These are phyloP conservation scores for Cladosporium sp. DNA, from an alignment of 2,329 filamentous ascomycete genomes.

Conservation along the genomic window DNA sequence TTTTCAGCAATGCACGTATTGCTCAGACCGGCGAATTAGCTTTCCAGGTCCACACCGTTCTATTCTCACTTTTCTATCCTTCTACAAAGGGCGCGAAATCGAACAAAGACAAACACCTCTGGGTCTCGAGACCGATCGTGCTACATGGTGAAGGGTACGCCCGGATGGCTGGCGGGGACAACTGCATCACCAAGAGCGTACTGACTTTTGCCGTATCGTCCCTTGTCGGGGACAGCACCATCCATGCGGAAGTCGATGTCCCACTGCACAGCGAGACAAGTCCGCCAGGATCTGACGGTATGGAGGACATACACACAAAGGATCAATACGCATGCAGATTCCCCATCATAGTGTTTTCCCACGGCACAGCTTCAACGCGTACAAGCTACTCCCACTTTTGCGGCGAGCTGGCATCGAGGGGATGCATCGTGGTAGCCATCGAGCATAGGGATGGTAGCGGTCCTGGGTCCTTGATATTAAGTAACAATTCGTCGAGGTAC, in stretches of 20 bases:
- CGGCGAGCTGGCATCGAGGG: slow-evolving; percentile 40
- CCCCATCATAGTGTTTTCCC: slow-evolving; percentile 40
- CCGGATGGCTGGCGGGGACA: slow-evolving; percentile 33
- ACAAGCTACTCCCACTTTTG: slow-evolving; percentile 42
- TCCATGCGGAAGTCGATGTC: slow-evolving; percentile 39
- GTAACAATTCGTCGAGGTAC: slow-evolving; percentile 29
- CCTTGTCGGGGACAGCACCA: slow-evolving; percentile 36
- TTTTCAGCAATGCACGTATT: slow-evolving; percentile 32
- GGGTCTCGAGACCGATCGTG: slow-evolving; percentile 40
- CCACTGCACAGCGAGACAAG: slow-evolving; percentile 13
- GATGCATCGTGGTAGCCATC: slow-evolving; percentile 39
- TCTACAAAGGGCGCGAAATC: slow-evolving; percentile 24
- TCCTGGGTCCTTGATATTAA: slow-evolving; percentile 37
- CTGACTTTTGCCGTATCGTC: slow-evolving; percentile 38
- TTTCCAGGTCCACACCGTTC: slow-evolving; percentile 39
- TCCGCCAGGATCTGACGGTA: slow-evolving; percentile 2
- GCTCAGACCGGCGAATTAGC: slow-evolving; percentile 34
- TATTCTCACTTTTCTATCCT: slow-evolving; percentile 41
- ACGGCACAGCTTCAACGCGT: slow-evolving; percentile 41
- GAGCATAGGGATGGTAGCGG: slow-evolving; percentile 44
- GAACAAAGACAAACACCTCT: slow-evolving; percentile 31
- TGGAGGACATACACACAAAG: too few relatives aligned
- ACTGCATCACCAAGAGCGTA: slow-evolving; percentile 29
- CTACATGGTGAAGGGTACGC: slow-evolving; percentile 41
- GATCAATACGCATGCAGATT: too few relatives aligned